Base-by-base conservation (phyloP, 495 filamentous ascomycete genomes). In the Penicillium lividum region DNA sequence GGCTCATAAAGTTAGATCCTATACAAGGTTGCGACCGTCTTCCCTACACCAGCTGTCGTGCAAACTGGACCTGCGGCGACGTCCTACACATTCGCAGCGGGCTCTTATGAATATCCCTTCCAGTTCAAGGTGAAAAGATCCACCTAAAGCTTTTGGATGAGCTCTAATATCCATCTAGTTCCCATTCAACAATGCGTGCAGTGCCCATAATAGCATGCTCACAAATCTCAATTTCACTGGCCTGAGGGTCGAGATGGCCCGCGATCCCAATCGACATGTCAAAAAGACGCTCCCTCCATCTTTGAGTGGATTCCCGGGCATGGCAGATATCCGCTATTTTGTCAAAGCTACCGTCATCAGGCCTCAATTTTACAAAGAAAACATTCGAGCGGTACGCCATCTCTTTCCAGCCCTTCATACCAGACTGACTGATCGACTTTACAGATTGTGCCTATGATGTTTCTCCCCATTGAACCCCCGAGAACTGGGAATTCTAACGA, bases 401-500 rank as follows among this genome's bases (percentile, higher is more conserved):
- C 50, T 51, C 18, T 60, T 28, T 22, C 9, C 28, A 52, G 8
- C 8, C 0, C 3, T 52, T 28, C 30, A 40, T 22, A 22, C 9
- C 30, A n/a, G 15, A 31, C 11, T 54, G 22, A 43, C 49, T 68
- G 29, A 68, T 43, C 15, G 49, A 38, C 9, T 22, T 54, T 15
- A 0, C 56, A 88, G 85, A 69, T 79, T 52, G 74, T 79, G 0
- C 73, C 77, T 52, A 79, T 98, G 68, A 92, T 89, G 43, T 96
- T 98, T 69, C 78, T 97, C 7, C 94, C 94, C 6, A 92, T 98
- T 66, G 94, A 98, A 66, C 91, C 91, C 3, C 93, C 92, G 7
- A 80, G 90, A 46, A 86, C 84, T 7, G 74, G 83, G 3, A 77
- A 80, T 50, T 79, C 84, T 2, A 83, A 81, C 48, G 85, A 89